A percentile compares a stretch with the other conserved stretches of the same genome.
phyloP scores from a whole-genome alignment of 345 rosid genomes.

The Corchorus capsularis region DNA sequence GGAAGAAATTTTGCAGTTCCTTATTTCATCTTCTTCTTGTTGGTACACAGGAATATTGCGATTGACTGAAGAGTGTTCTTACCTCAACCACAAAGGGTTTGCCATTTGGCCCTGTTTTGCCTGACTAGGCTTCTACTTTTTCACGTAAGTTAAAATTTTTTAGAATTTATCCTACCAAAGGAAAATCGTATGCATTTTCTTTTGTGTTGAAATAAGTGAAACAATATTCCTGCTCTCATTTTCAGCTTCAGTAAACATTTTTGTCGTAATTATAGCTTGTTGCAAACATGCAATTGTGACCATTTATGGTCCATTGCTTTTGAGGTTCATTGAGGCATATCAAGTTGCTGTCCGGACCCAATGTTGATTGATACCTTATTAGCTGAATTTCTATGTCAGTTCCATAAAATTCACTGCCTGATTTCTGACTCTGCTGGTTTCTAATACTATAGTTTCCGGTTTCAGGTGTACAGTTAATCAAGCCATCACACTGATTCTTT shows the following conservation, averaged over 20 bases:
- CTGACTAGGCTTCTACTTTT: not conserved
- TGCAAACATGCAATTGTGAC: not conserved
- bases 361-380: not conserved
- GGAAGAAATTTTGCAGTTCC: not conserved
- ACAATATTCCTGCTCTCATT: not conserved
- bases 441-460: not conserved
- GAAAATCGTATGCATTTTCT: not conserved
- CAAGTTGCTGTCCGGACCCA: not conserved
- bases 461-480: conserved; percentile 13
- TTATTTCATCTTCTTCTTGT: not conserved
- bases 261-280: not conserved
- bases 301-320: not conserved
- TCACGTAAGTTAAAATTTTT: conserved; percentile 9
- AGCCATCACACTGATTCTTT: conserved; percentile 12
- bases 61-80: not conserved
- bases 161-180: not conserved
- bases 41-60: not conserved
- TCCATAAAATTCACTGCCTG: not conserved
- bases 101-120: not conserved
- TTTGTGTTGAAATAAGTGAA: not conserved
- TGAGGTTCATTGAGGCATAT: not conserved
- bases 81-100: not conserved
- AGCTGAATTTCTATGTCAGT: not conserved
- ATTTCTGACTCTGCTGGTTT: not conserved
- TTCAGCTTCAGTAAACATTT: not conserved